Percentiles rank a stretch among this genome's conserved stretches.
Evolutionary conservation across 2,329 filamentous ascomycete species (phyloP).

Genomic region (Coleophoma eucalyptorum): DNA sequence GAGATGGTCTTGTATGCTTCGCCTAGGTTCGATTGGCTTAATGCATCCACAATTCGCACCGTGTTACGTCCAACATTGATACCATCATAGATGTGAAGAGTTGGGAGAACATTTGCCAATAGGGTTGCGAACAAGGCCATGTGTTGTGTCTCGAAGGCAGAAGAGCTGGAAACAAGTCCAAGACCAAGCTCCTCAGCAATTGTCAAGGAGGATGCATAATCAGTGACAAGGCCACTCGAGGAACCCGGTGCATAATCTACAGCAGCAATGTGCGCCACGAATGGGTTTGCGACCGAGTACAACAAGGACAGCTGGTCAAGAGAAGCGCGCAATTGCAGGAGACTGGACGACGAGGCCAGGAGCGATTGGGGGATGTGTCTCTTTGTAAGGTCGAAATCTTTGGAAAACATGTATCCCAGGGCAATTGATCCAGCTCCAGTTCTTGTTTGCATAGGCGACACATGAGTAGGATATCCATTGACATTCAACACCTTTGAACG

Average conservation of each 20-base stretch:
- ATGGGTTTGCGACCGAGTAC: conserved; percentile 87
- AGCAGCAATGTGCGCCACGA: conserved; percentile 88
- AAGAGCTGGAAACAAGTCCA: conserved; percentile 79
- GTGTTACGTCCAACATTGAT: conserved; percentile 80
- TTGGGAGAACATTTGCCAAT: conserved; percentile 73
- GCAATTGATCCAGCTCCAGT: conserved; percentile 87
- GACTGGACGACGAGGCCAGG: conserved; percentile 77
- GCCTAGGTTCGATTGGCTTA: conserved; percentile 68
- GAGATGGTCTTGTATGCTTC: conserved; percentile 65
- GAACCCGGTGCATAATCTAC: conserved; percentile 73
- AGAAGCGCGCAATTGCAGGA: conserved; percentile 75
- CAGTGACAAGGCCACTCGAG: conserved; percentile 70
- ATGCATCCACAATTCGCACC: conserved; percentile 74
- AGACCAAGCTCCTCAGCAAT: conserved; percentile 88
- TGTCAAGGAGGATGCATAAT: conserved; percentile 78
- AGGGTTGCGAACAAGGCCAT: conserved; percentile 88
- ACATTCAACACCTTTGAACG: conserved; percentile 69
- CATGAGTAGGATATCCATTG: conserved; percentile 73
- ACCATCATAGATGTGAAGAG: conserved; percentile 85
- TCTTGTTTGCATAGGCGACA: conserved; percentile 81
- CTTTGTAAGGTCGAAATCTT: conserved; percentile 90
- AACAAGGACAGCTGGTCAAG: conserved; percentile 90
- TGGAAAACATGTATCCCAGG: conserved; percentile 95
- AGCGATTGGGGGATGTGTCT: conserved; percentile 89
- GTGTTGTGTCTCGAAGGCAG: conserved; percentile 89